Base-by-base conservation (phyloP, 2,329 filamentous ascomycete genomes). In the Diplocarpon rosae region DNA sequence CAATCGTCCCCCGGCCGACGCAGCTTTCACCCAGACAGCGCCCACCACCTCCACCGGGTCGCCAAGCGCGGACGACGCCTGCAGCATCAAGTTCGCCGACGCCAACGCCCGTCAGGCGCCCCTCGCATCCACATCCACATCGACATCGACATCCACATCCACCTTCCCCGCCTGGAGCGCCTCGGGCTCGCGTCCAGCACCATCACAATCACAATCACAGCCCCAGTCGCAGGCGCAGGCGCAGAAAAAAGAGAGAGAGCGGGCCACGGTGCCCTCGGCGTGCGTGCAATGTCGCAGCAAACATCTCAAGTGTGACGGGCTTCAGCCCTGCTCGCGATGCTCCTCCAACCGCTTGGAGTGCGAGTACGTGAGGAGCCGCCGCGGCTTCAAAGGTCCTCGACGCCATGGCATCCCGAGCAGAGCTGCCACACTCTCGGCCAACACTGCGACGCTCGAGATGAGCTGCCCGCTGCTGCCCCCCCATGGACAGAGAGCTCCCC, bases 301-400 rank as follows among this genome's bases (percentile, higher is more conserved):
- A 58, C 85, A 89, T 62, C 70, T 88, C 39, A 89, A 86, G 60
- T 89, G 84, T 60, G 81, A 88, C 62, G 83, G 82, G 24, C 65
- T 69, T 31, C 78, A 65, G 28, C 83, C 84, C 11, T 89, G 85
- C 63, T 71, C 74, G 37, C 77, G 85, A 43, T 89, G 84, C 62
- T 65, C 66, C 16, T 63, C 67, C 40, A 71, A 73, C 38, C 72
- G 73, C 45, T 65, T 70, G 14, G 70, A 80, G 38, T 90, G 85
- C 62, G 66, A 78, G 57, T 88, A 86, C 60, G 76, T 85, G 39
- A 78, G 81, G 36, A 87, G 83, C 32, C 78, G 83, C 35, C 75
- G 84, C 49, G 84, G 84, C 27, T 85, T 84, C 66, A 85, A 83
- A 63, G 80, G 81, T 12, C 75, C 75, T 1, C 69, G 73, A 42